Evolutionary conservation across 441 rosid species (phyloP).

Genomic region (Populus hybrid): DNA sequence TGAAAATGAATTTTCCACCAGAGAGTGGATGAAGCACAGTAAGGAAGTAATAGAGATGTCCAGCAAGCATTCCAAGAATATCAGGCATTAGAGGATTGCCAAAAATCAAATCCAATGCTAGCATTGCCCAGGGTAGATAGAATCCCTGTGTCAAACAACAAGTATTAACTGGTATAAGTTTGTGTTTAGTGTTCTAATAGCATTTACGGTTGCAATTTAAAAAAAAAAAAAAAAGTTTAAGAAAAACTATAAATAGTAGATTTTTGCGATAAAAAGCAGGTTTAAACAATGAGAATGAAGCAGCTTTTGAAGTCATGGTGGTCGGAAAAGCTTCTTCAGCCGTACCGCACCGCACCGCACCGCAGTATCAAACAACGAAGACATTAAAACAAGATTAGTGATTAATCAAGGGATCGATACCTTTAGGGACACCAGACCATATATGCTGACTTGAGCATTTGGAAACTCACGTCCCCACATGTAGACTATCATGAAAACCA

Average conservation of each 20-base stretch:
- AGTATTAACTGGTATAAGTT: no score
- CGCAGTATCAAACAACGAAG: no score
- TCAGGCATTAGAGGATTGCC: conserved; percentile 56
- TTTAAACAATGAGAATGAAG: no score
- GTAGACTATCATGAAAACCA: conserved; percentile 63
- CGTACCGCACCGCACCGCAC: no score
- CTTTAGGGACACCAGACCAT: conserved; percentile 58
- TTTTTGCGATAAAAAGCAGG: no score
- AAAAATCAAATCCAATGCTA: conserved; percentile 54
- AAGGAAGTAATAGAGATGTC: conserved; percentile 55
- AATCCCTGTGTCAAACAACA: conserved; percentile 38
- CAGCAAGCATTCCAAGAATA: conserved; percentile 57
- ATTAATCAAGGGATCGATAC: conserved; percentile 10
- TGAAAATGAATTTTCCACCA: conserved; percentile 43
- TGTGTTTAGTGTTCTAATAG: no score
- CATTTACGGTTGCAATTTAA: neutral
- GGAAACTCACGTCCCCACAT: conserved; percentile 62
- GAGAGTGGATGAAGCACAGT: conserved; percentile 69
- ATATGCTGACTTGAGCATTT: conserved; percentile 47
- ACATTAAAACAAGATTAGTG: neutral
- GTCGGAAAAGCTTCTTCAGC: no score
- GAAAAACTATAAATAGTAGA: no score
- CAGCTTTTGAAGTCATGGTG: no score
- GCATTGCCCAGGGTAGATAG: conserved; percentile 68
- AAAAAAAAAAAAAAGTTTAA: neutral